Evolutionary conservation across 2,329 filamentous ascomycete species (phyloP), one percentile per base, ranked within the genome.

Genomic region (Chaetomiaceae sp.): DNA sequence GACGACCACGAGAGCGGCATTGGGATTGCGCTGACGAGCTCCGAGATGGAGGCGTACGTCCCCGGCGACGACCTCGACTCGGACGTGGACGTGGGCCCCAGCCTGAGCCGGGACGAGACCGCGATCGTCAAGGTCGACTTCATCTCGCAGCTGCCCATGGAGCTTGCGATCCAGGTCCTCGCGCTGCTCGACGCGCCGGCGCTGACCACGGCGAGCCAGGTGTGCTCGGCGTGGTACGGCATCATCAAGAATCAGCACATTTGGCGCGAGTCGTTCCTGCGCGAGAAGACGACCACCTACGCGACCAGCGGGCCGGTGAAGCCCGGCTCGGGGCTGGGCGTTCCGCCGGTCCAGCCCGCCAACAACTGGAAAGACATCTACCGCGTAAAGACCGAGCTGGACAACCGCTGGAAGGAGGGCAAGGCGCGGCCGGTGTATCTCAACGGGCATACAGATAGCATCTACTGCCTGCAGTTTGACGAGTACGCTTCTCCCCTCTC

Each of bases 381-480:
- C 65, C 74, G 81, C 56, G 84, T 86, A 36, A 84, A 87, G 56
- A 78, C 83, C 50, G 77, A 85, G 52, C 75, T 98, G 51, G 84
- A 88, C 56, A 72, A 75, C 54, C 81, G 86, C 52, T 98, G 93
- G 93, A 83, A 79, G 58, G 72, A 82, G 41, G 85, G 86, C 46
- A 82, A 83, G 55, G 87, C 89, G 8, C 83, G 81, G 37, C 84
- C 88, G 0, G 81, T 95, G 46, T 97, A 96, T 65, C 76, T 98
- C 18, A 88, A 93, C 58, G 93, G 93, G 2, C 93, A 98, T 64
- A 83, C 83, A 20, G 93, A 98, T 65, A 96, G 89, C 55, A 94
- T 98, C 47, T 98, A 98, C 69, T 98, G 93, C 66, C 79, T 95
- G 47, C 93, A 98, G 62, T 98, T 97, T 63, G 93, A 98, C 64